Conservation (phyloP, 2,329 filamentous ascomycete genomes). For the Daldinia sp. region DNA sequence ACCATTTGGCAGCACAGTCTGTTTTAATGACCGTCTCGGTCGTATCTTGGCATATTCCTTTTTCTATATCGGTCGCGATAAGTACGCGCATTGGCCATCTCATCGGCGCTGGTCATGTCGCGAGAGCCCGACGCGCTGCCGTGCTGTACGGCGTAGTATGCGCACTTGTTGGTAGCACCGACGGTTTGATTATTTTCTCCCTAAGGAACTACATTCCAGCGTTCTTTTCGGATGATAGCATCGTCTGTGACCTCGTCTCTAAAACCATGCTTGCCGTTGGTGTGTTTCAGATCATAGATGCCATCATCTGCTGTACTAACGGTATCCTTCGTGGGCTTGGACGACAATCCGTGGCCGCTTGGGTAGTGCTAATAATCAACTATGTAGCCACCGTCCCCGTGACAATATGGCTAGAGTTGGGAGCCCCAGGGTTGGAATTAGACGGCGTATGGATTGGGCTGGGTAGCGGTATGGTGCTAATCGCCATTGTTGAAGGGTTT, state of each 20-base stretch:
- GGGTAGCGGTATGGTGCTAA: slow-evolving; percentile 47
- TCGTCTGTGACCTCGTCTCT: slow-evolving; percentile 44
- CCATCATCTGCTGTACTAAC: slow-evolving; percentile 49
- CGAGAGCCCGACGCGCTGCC: slow-evolving; percentile 45
- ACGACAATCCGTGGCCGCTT: slow-evolving; percentile 50
- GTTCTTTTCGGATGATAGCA: slow-evolving; percentile 47
- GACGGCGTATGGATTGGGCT: slow-evolving; percentile 50
- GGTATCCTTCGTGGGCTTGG: slow-evolving; percentile 52
- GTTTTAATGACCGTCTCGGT: slow-evolving; percentile 52
- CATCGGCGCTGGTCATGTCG: slow-evolving; percentile 49
- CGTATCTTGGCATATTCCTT: slow-evolving; percentile 54
- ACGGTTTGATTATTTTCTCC: slow-evolving; percentile 46
- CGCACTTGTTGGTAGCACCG: slow-evolving; percentile 45
- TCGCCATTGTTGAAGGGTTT: slow-evolving; percentile 44
- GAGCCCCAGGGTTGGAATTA: slow-evolving; percentile 44
- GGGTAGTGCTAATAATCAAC: slow-evolving; percentile 49
- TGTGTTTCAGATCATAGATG: slow-evolving; percentile 49
- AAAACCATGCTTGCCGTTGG: slow-evolving; percentile 47
- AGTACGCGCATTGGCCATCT: slow-evolving; percentile 54
- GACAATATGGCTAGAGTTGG: slow-evolving; percentile 51
- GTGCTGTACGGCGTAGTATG: slow-evolving; percentile 48
- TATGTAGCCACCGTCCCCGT: slow-evolving; percentile 51
- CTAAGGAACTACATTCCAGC: slow-evolving; percentile 44
- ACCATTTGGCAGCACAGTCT: slow-evolving; percentile 53
- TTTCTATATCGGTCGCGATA: slow-evolving; percentile 53